Conservation (phyloP, 345 rosid genomes). For the Schrenkiella parvula region DNA sequence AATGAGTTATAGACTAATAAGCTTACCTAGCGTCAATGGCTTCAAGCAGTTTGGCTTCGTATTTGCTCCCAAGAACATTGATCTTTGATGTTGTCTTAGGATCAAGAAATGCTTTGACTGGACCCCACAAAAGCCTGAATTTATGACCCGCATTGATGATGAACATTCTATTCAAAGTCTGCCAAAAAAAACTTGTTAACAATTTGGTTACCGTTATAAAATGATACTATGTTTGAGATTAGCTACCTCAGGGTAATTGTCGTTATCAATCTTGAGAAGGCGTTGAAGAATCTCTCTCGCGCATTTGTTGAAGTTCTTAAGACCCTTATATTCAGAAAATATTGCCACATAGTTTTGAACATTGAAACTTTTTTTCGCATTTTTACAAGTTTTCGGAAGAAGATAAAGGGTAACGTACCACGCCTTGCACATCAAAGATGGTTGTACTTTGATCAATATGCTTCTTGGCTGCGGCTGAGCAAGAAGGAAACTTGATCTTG, state of each 20-base stretch:
- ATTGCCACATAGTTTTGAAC: not conserved
- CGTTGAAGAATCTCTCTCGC: conserved; percentile 76
- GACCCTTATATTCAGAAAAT: conserved; percentile 48
- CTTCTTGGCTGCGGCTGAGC: conserved; percentile 84
- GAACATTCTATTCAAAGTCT: conserved; percentile 93
- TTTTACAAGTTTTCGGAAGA: not conserved
- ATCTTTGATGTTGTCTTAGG: conserved; percentile 88
- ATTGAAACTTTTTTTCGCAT: not conserved
- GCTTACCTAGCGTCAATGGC: conserved; percentile 71
- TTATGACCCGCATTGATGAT: conserved; percentile 94
- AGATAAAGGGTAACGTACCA: conserved; percentile 48
- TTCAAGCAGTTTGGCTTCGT: conserved; percentile 82
- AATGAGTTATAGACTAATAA: not conserved
- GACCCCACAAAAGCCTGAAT: conserved; percentile 86
- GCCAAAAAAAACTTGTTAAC: not conserved
- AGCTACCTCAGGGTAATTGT: conserved; percentile 89
- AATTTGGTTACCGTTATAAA: not conserved
- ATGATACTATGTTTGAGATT: not conserved
- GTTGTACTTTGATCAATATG: conserved; percentile 96
- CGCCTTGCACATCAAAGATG: conserved; percentile 97
- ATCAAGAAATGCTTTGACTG: conserved; percentile 73
- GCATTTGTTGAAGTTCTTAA: conserved; percentile 71
- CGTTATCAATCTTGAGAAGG: conserved; percentile 75
- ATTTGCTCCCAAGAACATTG: conserved; percentile 95
- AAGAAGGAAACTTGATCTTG: conserved; percentile 79